Conservation (phyloP, 2,329 filamentous ascomycete genomes). For the Rhynchosporium secalis region DNA sequence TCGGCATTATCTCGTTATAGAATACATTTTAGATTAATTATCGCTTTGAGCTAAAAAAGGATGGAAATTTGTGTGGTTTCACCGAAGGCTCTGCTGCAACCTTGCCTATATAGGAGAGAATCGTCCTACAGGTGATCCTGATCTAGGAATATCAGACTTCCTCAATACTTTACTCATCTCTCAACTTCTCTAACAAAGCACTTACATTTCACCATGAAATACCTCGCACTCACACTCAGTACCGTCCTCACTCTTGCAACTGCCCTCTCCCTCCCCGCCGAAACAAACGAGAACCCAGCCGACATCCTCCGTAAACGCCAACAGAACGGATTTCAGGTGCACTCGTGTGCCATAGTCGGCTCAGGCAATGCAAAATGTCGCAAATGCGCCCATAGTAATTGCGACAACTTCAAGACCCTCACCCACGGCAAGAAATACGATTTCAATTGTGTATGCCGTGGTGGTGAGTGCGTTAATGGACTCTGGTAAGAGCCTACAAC, state of each 20-base stretch:
- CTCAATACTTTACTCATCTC: background rate
- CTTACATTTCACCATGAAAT: background rate
- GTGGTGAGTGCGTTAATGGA: constrained; percentile 4
- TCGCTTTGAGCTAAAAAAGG: background rate
- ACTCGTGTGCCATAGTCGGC: constrained; percentile 3
- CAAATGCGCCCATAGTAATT: background rate
- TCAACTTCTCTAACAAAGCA: background rate
- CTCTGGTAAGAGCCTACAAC: background rate
- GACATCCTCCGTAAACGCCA: constrained; percentile 6
- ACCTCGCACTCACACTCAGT: constrained; percentile 3
- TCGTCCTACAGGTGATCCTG: background rate
- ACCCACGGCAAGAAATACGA: constrained; percentile 1
- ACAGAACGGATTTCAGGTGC: background rate
- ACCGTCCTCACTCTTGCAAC: background rate
- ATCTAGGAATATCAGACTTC: background rate
- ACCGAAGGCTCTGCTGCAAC: background rate
- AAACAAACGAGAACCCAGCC: background rate
- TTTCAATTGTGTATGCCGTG: constrained; percentile 4
- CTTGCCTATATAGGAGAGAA: background rate
- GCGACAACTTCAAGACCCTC: background rate
- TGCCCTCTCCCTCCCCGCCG: background rate
- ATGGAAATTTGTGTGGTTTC: background rate
- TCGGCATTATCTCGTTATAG: no score
- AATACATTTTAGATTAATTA: background rate
- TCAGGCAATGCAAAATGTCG: constrained; percentile 7